Evolutionary conservation across 2,329 filamentous ascomycete genomes (phyloP), one percentile per base, ranked within the genome.

Genomic region (Moelleriella libera): DNA sequence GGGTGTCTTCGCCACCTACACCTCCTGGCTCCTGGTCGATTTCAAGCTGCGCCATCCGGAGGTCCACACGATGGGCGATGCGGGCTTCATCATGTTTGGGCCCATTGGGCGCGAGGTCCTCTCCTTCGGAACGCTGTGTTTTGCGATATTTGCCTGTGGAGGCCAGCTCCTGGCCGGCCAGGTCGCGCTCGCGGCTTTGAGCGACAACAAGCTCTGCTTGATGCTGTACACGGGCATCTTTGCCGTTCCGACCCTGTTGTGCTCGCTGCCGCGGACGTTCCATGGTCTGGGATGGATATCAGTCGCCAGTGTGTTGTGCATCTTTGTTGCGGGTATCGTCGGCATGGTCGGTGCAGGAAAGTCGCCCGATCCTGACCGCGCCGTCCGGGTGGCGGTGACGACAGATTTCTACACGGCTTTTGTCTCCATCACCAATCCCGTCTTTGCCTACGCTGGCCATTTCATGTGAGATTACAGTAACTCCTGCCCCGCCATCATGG

Each of bases 51-150:
- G 64, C 11, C 74, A 77, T 54, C 69, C 70, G 1, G 65, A 75
- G 50, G 73, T 78, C 3, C 76, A 78, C 53, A 71, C 70, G 46
- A 77, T 78, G 61, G 74, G 75, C 41, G 75, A 78, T 51, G 74
- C 72, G 0, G 75, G 75, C 12, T 60, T 60, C 41, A 68, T 77
- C 46, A 63, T 79, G 21, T 75, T 76, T 47, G 75, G 76, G 3
- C 68, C 65, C 2, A 49, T 71, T 5, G 74, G 75, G 0, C 66
- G 71, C 29, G 73, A 74, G 51, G 51, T 75, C 10, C 63, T 77
- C 39, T 65, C 64, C 31, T 64, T 60, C 14, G 72, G 72, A 3
- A 75, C 71, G 0, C 58, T 75, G 47, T 63, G 73, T 52, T 76
- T 76, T 52, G 71, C 71, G 40, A 61, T 76, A 30, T 75, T 69